A percentile compares a stretch with the other conserved stretches of the same genome.
These are phyloP conservation scores for Porcisia hertigi DNA, from an alignment of 208 protist genomes.

Conservation along the genomic window DNA sequence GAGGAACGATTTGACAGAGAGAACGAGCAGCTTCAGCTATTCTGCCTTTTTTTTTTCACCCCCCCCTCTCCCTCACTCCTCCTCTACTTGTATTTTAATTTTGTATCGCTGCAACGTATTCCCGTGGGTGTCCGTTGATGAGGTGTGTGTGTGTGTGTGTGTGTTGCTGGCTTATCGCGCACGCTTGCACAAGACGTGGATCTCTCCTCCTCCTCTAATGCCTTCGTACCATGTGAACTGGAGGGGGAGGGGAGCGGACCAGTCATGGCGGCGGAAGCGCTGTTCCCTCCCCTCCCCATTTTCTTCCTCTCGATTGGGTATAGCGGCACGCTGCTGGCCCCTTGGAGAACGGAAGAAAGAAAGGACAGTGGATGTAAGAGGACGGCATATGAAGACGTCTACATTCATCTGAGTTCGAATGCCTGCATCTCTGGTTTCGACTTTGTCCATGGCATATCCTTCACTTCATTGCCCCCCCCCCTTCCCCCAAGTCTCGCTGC, in stretches of 20 bases:
- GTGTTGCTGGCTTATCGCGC: background rate
- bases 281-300: background rate
- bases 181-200: background rate
- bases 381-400: background rate
- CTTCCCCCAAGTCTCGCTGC: no score
- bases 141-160: no score
- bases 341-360: background rate
- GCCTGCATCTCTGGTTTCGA: background rate
- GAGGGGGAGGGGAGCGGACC: background rate
- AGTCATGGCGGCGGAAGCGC: background rate
- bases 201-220: background rate
- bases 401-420: background rate
- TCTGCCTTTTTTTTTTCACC: conserved; percentile 4
- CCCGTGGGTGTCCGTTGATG: no score
- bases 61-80: background rate
- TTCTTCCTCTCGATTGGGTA: background rate
- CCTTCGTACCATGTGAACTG: background rate
- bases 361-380: background rate
- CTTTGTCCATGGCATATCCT: background rate
- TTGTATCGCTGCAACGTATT: no score
- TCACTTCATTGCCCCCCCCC: no score
- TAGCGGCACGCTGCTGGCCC: background rate
- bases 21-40: background rate
- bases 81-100: no score
- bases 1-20: background rate